Conservation (phyloP, 768 basidiomycete genomes). For the Rhodotorula babjevae region DNA sequence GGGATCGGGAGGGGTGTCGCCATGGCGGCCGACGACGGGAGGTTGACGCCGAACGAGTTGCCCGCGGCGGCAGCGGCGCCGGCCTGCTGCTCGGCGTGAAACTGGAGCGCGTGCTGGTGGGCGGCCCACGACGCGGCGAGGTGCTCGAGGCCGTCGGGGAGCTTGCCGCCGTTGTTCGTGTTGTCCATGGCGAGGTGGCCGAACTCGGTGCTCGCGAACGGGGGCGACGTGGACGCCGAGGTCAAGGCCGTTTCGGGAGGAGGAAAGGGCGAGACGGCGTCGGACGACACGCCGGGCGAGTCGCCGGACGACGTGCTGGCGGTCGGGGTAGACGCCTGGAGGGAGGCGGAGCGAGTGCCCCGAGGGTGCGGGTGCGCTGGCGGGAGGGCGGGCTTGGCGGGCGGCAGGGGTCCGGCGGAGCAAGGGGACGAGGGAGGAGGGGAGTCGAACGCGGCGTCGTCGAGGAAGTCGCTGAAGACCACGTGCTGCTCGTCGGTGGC, state of each 20-base stretch:
- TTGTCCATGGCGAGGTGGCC: background rate
- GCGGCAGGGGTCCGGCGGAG: no score
- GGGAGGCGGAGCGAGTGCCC: background rate
- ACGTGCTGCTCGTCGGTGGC: constrained; percentile 5
- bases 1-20: background rate
- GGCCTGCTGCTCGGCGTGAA: background rate
- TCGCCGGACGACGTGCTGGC: constrained; percentile 26
- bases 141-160: constrained; percentile 18
- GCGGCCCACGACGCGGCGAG: constrained; percentile 7
- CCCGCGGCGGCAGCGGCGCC: background rate
- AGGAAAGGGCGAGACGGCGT: background rate
- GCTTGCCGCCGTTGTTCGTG: background rate
- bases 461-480: constrained; percentile 26
- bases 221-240: constrained; percentile 26
- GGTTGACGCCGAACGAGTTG: background rate
- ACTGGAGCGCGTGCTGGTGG: constrained; percentile 3
- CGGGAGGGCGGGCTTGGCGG: no score
- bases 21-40: background rate
- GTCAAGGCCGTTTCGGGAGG: constrained; percentile 19
- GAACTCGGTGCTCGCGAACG: background rate
- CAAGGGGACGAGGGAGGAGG: background rate
- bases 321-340: constrained; percentile 3
- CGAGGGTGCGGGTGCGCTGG: no score
- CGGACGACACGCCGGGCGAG: constrained; percentile 11
- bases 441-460: constrained; percentile 2